phyloP scores from a whole-genome alignment of 768 basidiomycete species.

The Calocybe gangraenosa region DNA sequence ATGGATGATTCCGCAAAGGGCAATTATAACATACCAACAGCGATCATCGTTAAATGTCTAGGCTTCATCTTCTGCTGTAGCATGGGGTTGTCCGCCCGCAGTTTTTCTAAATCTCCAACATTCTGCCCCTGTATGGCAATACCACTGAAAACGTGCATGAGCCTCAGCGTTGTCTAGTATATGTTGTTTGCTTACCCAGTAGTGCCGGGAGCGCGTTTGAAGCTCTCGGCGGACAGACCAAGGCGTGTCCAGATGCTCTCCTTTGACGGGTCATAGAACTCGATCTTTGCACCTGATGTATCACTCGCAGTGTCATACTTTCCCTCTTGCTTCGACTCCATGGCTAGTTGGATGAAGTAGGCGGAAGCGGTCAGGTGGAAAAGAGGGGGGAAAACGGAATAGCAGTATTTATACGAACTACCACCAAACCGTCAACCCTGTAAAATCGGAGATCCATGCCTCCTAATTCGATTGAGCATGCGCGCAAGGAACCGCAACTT shows the following conservation, averaged over 20 bases:
- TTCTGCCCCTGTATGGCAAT: constrained; percentile 32
- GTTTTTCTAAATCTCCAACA: constrained; percentile 29
- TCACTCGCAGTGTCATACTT: constrained; percentile 28
- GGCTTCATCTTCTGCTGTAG: constrained; percentile 47
- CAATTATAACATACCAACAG: constrained; percentile 33
- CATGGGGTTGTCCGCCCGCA: constrained; percentile 38
- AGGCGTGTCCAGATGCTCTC: constrained; percentile 41
- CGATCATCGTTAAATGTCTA: constrained; percentile 44
- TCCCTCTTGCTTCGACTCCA: constrained; percentile 31
- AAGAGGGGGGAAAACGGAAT: constrained; percentile 1
- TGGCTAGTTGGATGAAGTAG: constrained; percentile 4
- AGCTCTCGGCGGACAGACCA: constrained; percentile 37
- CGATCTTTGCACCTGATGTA: constrained; percentile 21
- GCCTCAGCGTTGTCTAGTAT: neutral
- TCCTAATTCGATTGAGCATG: too few relatives aligned
- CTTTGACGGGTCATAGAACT: constrained; percentile 45
- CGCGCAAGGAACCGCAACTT: too few relatives aligned
- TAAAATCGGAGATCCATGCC: too few relatives aligned
- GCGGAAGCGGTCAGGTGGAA: constrained; percentile 7
- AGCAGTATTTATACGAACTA: constrained; percentile 8
- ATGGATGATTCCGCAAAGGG: neutral
- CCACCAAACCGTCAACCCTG: constrained; percentile 5
- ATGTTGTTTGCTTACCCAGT: constrained; percentile 32
- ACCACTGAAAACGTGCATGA: constrained; percentile 24
- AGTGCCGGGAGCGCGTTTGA: constrained; percentile 43